These are phyloP conservation scores for Auricularia heimuer DNA, from an alignment of 768 basidiomycete genomes.

Conservation along the genomic window DNA sequence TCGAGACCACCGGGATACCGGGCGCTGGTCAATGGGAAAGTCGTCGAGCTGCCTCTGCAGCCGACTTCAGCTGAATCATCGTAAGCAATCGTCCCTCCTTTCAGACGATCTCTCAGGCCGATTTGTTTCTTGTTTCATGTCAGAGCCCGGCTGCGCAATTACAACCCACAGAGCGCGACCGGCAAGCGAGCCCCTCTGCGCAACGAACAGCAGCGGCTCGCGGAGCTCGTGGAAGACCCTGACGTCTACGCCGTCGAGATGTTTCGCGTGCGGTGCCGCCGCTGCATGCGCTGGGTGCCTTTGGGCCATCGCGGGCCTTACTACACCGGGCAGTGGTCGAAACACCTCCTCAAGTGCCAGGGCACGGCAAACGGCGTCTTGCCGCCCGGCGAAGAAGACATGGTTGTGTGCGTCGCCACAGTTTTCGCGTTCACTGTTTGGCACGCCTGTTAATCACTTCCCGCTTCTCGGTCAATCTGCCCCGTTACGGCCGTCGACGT, in stretches of 20 bases:
- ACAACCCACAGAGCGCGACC: not conserved
- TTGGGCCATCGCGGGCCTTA: not conserved
- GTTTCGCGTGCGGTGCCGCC: conserved; percentile 2
- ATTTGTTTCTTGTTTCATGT: not conserved
- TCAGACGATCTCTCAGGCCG: not conserved
- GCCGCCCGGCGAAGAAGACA: not conserved
- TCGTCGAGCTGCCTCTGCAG: no score
- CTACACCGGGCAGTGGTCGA: not conserved
- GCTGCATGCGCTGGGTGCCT: conserved; percentile 2
- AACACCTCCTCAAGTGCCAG: not conserved
- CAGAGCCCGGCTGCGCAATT: not conserved
- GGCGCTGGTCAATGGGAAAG: no score
- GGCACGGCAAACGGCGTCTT: not conserved
- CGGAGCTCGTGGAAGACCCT: not conserved
- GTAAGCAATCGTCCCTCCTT: not conserved
- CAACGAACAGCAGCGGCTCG: not conserved
- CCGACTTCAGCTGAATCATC: no score
- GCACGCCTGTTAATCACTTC: no score
- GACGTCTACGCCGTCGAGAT: not conserved
- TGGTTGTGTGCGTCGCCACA: no score
- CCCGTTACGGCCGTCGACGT: no score
- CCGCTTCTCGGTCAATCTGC: no score
- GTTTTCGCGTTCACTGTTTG: no score
- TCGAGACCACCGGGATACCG: no score
- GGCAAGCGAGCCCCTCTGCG: not conserved